phyloP scores from a whole-genome alignment of 805 yeast species.

The Candida nanaspora region DNA sequence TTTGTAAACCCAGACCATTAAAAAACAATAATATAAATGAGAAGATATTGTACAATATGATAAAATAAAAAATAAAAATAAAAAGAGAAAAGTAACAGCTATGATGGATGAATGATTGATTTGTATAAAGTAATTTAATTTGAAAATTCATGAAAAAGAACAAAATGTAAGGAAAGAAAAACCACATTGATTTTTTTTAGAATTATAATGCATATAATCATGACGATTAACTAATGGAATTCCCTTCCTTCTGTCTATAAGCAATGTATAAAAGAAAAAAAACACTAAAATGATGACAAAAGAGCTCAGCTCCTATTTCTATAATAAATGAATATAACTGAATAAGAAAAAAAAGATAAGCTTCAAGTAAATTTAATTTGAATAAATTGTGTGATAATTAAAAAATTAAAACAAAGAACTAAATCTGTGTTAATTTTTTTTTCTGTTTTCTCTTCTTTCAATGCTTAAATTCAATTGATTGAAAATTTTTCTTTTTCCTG shows the following conservation, averaged over 20 bases:
- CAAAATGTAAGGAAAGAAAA: not conserved
- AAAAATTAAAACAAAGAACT: no score
- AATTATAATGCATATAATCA: no score
- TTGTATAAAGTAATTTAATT: not conserved
- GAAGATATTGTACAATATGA: constrained; percentile 1
- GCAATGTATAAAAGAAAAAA: not conserved
- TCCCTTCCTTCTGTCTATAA: not conserved
- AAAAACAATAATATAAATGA: not conserved
- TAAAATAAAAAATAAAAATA: not conserved
- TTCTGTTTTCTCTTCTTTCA: no score
- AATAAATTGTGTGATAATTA: no score
- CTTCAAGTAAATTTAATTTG: not conserved
- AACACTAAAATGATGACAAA: not conserved
- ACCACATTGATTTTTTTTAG: no score
- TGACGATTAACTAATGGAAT: not conserved
- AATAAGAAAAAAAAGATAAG: not conserved
- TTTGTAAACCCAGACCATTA: not conserved
- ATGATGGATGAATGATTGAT: no score
- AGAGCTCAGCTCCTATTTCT: constrained; percentile 1
- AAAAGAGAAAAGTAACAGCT: constrained; percentile 1
- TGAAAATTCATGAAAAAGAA: not conserved
- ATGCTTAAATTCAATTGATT: no score
- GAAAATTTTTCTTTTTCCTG: not conserved
- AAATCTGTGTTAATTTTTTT: no score
- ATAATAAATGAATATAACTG: not conserved